A percentile compares a stretch with the other conserved stretches of the same genome.
phyloP scores from a whole-genome alignment of 768 basidiomycete genomes.

The Kwoniella europaea region DNA sequence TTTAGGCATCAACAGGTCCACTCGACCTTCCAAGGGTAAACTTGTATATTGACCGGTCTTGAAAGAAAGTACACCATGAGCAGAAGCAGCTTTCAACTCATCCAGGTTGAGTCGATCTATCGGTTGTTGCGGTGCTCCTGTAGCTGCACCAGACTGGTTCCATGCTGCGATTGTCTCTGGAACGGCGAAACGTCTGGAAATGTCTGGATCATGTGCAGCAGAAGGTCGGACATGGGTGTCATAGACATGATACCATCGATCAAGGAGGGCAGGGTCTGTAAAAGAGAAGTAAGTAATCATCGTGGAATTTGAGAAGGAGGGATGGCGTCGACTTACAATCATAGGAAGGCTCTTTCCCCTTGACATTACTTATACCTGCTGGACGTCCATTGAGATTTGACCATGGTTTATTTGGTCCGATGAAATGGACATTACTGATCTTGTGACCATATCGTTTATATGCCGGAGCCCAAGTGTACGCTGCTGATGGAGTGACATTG shows the following conservation, averaged over 20 bases:
- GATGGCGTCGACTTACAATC: slow-evolving; percentile 56
- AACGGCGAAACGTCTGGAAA: slow-evolving; percentile 63
- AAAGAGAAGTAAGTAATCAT: background rate
- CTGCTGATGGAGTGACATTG: slow-evolving; percentile 96
- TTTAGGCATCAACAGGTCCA: slow-evolving; percentile 78
- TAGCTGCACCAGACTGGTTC: slow-evolving; percentile 62
- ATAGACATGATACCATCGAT: slow-evolving; percentile 89
- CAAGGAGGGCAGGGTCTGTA: slow-evolving; percentile 68
- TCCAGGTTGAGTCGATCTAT: slow-evolving; percentile 65
- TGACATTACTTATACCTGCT: slow-evolving; percentile 61
- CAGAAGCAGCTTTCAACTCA: slow-evolving; percentile 62
- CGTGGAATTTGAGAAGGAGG: too few species aligned
- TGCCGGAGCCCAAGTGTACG: slow-evolving; percentile 98
- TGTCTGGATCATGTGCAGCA: slow-evolving; percentile 52
- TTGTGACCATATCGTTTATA: slow-evolving; percentile 75
- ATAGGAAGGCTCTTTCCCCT: slow-evolving; percentile 39
- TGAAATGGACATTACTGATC: slow-evolving; percentile 60
- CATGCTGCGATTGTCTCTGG: slow-evolving; percentile 75
- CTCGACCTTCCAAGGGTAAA: slow-evolving; percentile 83
- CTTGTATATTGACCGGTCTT: slow-evolving; percentile 77
- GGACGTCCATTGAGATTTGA: slow-evolving; percentile 71
- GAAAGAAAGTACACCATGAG: slow-evolving; percentile 62
- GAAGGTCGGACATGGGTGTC: slow-evolving; percentile 81
- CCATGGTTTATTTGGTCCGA: slow-evolving; percentile 97
- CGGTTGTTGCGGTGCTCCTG: slow-evolving; percentile 41